phyloP scores from a whole-genome alignment of 2,329 filamentous ascomycete species.

The Hysterium pulicare region DNA sequence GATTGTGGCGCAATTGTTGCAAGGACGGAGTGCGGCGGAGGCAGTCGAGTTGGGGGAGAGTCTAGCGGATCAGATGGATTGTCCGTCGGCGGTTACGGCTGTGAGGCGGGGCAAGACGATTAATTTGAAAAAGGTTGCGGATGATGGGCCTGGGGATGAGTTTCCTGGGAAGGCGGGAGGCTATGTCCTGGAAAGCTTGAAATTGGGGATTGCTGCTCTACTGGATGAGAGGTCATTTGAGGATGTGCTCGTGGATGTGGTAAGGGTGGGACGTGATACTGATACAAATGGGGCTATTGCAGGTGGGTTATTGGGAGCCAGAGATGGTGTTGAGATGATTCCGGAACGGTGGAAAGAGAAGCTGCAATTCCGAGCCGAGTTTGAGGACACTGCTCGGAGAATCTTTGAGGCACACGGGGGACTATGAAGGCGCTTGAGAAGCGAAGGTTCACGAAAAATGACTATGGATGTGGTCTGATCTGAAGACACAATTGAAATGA shows the following conservation, averaged over 20 bases:
- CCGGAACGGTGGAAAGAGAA: constrained; percentile 38
- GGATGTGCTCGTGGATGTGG: constrained; percentile 47
- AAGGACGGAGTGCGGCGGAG: constrained; percentile 6
- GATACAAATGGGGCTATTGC: constrained; percentile 50
- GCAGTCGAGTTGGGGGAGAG: constrained; percentile 12
- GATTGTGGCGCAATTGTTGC: constrained; percentile 17
- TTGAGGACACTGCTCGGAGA: constrained; percentile 11
- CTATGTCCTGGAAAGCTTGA: constrained; percentile 45
- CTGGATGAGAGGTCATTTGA: constrained; percentile 40
- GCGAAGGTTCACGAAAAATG: too few species aligned
- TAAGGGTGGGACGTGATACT: constrained; percentile 45
- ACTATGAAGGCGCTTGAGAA: too few species aligned
- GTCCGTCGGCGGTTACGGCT: constrained; percentile 8
- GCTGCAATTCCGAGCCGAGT: constrained; percentile 21
- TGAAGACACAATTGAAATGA: too few species aligned
- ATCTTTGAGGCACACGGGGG: constrained; percentile 3
- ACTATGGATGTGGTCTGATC: too few species aligned
- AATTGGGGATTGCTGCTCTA: constrained; percentile 42
- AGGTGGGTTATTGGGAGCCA: constrained; percentile 45
- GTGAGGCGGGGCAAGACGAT: constrained; percentile 17
- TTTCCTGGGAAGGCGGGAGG: constrained; percentile 35
- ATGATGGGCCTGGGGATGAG: constrained; percentile 24
- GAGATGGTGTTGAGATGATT: constrained; percentile 44
- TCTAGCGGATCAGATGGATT: constrained; percentile 7
- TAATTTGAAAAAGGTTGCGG: constrained; percentile 28